These are phyloP conservation scores for Trichoderma hamatum DNA, from an alignment of 2,329 filamentous ascomycete genomes.

Conservation along the genomic window DNA sequence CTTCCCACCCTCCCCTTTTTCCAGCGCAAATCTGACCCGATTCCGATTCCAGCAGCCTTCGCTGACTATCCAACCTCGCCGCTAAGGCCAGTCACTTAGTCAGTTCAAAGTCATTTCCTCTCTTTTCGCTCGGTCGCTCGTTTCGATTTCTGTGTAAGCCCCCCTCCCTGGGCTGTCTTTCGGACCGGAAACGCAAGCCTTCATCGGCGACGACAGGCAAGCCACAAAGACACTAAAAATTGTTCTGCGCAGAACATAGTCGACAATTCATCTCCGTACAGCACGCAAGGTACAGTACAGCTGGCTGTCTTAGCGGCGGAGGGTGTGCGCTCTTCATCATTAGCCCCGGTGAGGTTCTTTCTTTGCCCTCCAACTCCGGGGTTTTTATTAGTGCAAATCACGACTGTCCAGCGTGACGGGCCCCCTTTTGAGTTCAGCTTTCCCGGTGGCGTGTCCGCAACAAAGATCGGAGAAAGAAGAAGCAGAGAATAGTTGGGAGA, in stretches of 20 bases:
- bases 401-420: neutral
- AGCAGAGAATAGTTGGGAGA: neutral
- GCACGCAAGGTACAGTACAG: neutral
- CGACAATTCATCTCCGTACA: no score
- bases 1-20: neutral
- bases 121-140: neutral
- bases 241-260: neutral
- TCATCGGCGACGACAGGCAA: neutral
- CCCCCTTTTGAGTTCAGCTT: neutral
- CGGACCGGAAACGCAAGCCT: neutral
- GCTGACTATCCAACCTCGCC: neutral
- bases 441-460: conserved; percentile 1
- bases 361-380: no score
- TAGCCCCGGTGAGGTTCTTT: no score
- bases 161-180: neutral
- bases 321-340: no score
- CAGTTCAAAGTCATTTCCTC: neutral
- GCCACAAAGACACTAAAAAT: neutral
- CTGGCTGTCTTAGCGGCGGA: neutral
- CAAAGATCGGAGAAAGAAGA: neutral
- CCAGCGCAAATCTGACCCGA: neutral
- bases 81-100: conserved; percentile 1
- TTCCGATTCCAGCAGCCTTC: neutral
- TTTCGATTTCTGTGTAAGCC: neutral
- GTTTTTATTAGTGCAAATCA: neutral